Base-by-base conservation (phyloP, 352 stramenopile species). In the Phytophthora hibernalis region DNA sequence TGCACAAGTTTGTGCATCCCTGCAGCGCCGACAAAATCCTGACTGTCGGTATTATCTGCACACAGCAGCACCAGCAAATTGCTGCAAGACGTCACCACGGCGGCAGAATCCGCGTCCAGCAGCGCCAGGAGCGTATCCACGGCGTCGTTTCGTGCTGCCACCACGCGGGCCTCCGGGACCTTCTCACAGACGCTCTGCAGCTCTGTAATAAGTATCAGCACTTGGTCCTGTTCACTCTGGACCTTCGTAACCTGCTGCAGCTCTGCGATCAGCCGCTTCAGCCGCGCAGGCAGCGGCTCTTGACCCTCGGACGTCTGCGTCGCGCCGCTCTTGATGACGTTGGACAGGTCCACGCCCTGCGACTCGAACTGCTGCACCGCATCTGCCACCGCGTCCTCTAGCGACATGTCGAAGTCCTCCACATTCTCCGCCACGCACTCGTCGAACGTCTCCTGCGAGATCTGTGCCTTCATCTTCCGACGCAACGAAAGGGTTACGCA, bases 371-470 rank as follows among this genome's bases (percentile, higher is more conserved):
- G 91, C 62, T 86, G 67, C 30, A 97, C 71, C 1, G 91, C 87
- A 38, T 97, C 91, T 8, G 54, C 61, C 53, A 92, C 76, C 15
- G 90, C 90, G 24, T 96, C 89, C 30, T 89, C 81, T n/a, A 78
- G 61, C 2, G 72, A 66, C 85, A 97, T 96, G 42, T 95, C 90
- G 70, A 97, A 97, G 48, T 97, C 91, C 48, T 93, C 86, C 48
- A 97, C 74, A 77, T 97, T 97, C 71, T 97, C 90, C 35, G 78
- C 61, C 59, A 97, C 91, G 71, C 77, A 88, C 61, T 97, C 89
- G 67, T 97, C 90, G 69, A 97, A 97, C 50, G 91, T 97, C 63
- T 90, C 76, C 70, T 97, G 91, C 57, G 87, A 92, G 63, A 97
- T 96, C 67, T 89, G 87, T 69, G 43, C 37, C 35, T 65, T 54